Percentiles rank a stretch among this genome's conserved stretches.
Evolutionary conservation across 192 early-diverging fungal genomes (phyloP).

Genomic region (Helicostylum pulchrum): DNA sequence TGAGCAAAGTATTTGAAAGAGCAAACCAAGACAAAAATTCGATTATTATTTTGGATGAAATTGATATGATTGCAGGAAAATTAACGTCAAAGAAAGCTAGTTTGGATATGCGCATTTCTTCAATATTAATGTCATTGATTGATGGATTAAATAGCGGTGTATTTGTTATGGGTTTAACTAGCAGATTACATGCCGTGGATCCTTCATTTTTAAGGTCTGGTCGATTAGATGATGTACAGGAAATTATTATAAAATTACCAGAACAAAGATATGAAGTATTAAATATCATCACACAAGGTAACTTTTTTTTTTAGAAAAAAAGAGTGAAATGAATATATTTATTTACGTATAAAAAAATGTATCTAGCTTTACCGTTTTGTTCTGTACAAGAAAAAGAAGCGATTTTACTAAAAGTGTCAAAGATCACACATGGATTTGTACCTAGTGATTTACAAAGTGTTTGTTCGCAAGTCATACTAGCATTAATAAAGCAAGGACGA

Average conservation of each 20-base stretch:
- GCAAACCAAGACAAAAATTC: conserved; percentile 32
- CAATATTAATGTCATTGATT: conserved; percentile 19
- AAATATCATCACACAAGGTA: conserved; percentile 44
- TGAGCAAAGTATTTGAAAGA: conserved; percentile 39
- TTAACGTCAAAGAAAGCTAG: conserved; percentile 29
- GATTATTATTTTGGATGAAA: conserved; percentile 53
- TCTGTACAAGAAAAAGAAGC: conserved; percentile 17
- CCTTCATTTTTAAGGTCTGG: conserved; percentile 53
- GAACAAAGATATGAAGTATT: conserved; percentile 41
- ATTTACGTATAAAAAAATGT: neutral
- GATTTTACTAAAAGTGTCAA: conserved; percentile 45
- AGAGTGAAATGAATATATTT: neutral
- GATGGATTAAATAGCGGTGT: conserved; percentile 19
- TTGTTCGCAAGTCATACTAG: conserved; percentile 49
- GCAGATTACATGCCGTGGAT: conserved; percentile 49
- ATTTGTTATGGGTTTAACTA: conserved; percentile 56
- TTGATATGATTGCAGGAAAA: conserved; percentile 47
- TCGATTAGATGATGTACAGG: conserved; percentile 48
- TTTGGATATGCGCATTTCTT: conserved; percentile 12
- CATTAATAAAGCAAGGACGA: conserved; percentile 39
- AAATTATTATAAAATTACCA: conserved; percentile 46
- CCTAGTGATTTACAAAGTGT: conserved; percentile 75
- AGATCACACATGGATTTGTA: conserved; percentile 73
- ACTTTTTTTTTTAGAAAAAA: neutral
- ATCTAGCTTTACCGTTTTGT: conserved; percentile 47